Conservation (phyloP, 1,284 basidiomycete species). For the Fistulinella cinereoalba region DNA sequence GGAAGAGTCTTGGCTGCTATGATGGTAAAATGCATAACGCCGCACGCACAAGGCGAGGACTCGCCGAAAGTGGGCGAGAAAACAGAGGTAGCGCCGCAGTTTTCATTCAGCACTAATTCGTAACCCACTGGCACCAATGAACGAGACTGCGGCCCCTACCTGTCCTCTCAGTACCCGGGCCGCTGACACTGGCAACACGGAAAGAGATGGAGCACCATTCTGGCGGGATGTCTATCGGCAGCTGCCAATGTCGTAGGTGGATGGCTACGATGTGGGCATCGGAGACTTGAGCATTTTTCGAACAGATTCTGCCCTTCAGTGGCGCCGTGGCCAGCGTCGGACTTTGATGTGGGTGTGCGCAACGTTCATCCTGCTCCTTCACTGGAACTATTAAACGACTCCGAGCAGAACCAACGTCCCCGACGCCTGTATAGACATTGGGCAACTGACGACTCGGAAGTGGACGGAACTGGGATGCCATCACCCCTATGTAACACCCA, state of each 20-base stretch:
- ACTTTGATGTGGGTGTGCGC: constrained; percentile 19
- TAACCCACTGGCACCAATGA: constrained; percentile 15
- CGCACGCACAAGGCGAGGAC: neutral
- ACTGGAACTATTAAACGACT: constrained; percentile 7
- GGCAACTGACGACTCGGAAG: constrained; percentile 38
- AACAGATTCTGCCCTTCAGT: constrained; percentile 32
- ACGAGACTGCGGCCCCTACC: neutral
- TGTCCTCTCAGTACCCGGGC: neutral
- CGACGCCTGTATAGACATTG: constrained; percentile 49
- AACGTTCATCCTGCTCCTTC: neutral
- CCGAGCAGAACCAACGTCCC: constrained; percentile 42
- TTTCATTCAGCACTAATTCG: no score
- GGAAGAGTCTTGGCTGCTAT: constrained; percentile 7
- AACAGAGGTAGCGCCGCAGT: no score
- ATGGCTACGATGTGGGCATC: neutral
- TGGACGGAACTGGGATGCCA: constrained; percentile 40
- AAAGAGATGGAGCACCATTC: neutral
- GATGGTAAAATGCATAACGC: neutral
- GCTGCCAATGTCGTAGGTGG: constrained; percentile 28
- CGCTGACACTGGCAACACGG: neutral
- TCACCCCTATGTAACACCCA: constrained; percentile 21
- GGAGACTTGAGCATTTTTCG: neutral
- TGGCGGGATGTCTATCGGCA: constrained; percentile 6
- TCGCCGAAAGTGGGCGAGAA: no score
- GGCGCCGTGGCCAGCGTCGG: constrained; percentile 37